Evolutionary conservation across 805 yeast genomes (phyloP).

Genomic region (Helenozyma rhizophorensis): DNA sequence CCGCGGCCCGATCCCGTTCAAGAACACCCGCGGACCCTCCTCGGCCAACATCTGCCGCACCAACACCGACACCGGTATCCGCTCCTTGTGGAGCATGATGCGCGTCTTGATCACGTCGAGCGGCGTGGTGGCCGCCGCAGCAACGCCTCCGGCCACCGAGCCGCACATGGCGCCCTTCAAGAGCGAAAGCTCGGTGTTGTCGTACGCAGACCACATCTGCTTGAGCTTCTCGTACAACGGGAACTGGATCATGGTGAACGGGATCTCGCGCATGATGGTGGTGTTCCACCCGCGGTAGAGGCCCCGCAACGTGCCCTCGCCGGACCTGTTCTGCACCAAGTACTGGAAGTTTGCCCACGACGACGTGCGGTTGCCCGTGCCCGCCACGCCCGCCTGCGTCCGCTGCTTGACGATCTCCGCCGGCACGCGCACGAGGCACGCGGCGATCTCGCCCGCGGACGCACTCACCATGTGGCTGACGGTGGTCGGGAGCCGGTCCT

Average conservation of each 20-base stretch:
- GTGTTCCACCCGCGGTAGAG: conserved; percentile 91
- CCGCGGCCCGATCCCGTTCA: conserved; percentile 89
- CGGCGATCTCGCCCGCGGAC: conserved; percentile 85
- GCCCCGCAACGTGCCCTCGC: conserved; percentile 76
- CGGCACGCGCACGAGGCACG: conserved; percentile 93
- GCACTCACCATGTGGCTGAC: conserved; percentile 82
- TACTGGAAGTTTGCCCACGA: conserved; percentile 66
- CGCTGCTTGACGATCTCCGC: conserved; percentile 95
- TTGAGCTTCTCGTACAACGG: conserved; percentile 88
- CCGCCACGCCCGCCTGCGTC: conserved; percentile 56
- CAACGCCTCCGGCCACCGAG: conserved; percentile 75
- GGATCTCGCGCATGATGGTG: conserved; percentile 92
- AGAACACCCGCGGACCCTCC: conserved; percentile 72
- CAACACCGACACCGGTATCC: conserved; percentile 44
- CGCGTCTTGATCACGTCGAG: conserved; percentile 78
- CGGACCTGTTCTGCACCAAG: conserved; percentile 58
- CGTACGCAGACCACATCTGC: conserved; percentile 46
- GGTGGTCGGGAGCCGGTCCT: conserved; percentile 25
- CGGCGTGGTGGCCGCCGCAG: conserved; percentile 80
- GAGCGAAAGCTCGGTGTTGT: conserved; percentile 46
- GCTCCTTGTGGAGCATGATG: conserved; percentile 65
- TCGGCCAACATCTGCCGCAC: conserved; percentile 53
- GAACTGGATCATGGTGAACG: conserved; percentile 93
- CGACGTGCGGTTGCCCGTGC: conserved; percentile 39
- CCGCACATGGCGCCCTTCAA: conserved; percentile 83